Evolutionary conservation across 2,329 filamentous ascomycete genomes (phyloP).

Genomic region (Aspergillus puulaauensis): DNA sequence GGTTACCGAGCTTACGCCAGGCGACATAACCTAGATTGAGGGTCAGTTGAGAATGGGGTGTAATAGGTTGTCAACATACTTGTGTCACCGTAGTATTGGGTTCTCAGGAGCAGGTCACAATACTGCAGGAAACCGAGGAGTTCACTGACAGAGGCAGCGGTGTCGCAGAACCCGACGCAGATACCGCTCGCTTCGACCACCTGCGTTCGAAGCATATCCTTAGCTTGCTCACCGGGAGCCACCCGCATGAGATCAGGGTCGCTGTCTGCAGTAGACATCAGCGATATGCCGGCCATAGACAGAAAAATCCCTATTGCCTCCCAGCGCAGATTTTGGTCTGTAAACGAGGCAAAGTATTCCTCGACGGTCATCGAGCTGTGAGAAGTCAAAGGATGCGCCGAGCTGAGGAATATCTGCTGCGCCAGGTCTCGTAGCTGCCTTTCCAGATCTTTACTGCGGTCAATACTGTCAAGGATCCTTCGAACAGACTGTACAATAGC

Average conservation of each 20-base stretch:
- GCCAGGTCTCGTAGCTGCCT: constrained; percentile 27
- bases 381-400: constrained; percentile 25
- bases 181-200: constrained; percentile 34
- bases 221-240: constrained; percentile 21
- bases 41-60: background rate
- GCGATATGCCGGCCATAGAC: constrained; percentile 37
- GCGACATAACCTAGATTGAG: constrained; percentile 43
- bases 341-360: constrained; percentile 32
- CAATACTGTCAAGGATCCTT: constrained; percentile 25
- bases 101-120: constrained; percentile 32
- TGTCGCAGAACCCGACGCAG: constrained; percentile 33
- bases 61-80: constrained; percentile 26
- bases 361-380: constrained; percentile 29
- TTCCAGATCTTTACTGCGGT: constrained; percentile 22
- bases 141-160: constrained; percentile 34
- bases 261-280: constrained; percentile 29
- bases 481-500: constrained; percentile 27
- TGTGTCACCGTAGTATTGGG: constrained; percentile 36
- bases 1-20: constrained; percentile 49
- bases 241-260: constrained; percentile 29
- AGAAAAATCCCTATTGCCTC: constrained; percentile 43
- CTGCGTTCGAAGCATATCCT: constrained; percentile 32
- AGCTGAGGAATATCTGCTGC: constrained; percentile 31
- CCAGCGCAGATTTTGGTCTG: constrained; percentile 38
- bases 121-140: constrained; percentile 36